Conservation (phyloP, 345 rosid genomes). For the Aquilaria sinensis region DNA sequence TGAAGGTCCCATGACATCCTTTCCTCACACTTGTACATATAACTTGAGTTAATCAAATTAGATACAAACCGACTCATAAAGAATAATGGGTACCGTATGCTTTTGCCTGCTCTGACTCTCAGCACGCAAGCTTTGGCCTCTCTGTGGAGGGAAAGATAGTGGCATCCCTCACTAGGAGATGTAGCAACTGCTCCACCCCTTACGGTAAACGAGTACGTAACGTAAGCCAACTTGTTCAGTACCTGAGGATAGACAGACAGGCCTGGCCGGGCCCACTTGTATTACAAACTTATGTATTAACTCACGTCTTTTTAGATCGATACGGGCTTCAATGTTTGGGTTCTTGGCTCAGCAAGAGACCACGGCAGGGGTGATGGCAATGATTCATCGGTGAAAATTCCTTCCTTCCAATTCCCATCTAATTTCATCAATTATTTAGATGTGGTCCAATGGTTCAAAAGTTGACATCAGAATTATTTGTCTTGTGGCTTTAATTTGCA, state of each 20-base stretch:
- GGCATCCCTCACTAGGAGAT: conserved; percentile 54
- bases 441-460: neutral
- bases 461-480: too few species aligned
- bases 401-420: neutral
- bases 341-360: conserved; percentile 45
- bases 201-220: conserved; percentile 50
- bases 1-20: conserved; percentile 4
- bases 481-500: conserved; percentile 15
- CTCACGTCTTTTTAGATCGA: conserved; percentile 43
- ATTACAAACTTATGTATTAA: neutral
- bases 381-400: conserved; percentile 65
- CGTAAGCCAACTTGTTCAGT: neutral
- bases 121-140: conserved; percentile 94
- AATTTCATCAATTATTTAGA: neutral
- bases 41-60: neutral
- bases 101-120: neutral
- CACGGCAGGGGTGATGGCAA: conserved; percentile 36
- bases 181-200: conserved; percentile 63
- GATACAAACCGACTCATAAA: neutral
- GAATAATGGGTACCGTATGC: too few species aligned
- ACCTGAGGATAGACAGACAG: neutral
- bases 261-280: neutral
- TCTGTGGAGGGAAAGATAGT: conserved; percentile 75
- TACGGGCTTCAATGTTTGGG: conserved; percentile 70
- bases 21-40: neutral